phyloP scores from a whole-genome alignment of 2,329 filamentous ascomycete species.

The Ophiostoma ulmi region DNA sequence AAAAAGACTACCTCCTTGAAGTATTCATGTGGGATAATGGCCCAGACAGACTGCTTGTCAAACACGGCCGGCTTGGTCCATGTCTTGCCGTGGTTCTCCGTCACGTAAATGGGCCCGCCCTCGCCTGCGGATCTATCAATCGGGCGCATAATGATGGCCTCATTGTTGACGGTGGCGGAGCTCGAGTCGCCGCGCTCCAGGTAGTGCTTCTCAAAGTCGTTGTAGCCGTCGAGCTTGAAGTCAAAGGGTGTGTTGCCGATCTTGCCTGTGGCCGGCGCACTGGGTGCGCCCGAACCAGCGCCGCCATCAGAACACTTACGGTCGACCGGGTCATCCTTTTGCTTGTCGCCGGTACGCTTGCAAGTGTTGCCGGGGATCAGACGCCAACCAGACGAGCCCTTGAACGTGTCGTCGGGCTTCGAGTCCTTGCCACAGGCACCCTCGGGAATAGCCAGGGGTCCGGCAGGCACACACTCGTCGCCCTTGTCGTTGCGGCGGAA shows the following conservation, averaged over 20 bases:
- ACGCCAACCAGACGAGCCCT: slow-evolving; percentile 83
- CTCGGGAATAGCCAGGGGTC: slow-evolving; percentile 60
- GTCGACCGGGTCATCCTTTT: slow-evolving; percentile 69
- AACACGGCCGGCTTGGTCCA: slow-evolving; percentile 65
- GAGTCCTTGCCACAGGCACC: slow-evolving; percentile 61
- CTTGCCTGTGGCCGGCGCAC: slow-evolving; percentile 57
- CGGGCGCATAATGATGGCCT: slow-evolving; percentile 60
- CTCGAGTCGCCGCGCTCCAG: slow-evolving; percentile 69
- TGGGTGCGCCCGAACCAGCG: slow-evolving; percentile 56
- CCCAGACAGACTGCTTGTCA: slow-evolving; percentile 61
- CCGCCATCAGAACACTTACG: slow-evolving; percentile 56
- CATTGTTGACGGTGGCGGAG: slow-evolving; percentile 53
- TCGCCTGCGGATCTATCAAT: slow-evolving; percentile 45
- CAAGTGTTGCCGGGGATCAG: slow-evolving; percentile 82
- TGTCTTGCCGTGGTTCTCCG: slow-evolving; percentile 79
- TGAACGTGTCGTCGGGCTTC: slow-evolving; percentile 65
- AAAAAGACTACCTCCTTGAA: slow-evolving; percentile 85
- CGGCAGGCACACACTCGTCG: slow-evolving; percentile 62
- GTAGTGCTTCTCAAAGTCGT: slow-evolving; percentile 59
- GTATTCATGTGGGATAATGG: slow-evolving; percentile 71
- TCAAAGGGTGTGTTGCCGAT: slow-evolving; percentile 54
- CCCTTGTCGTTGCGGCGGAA: slow-evolving; percentile 64
- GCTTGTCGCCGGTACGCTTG: slow-evolving; percentile 52
- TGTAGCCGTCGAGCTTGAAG: slow-evolving; percentile 53
- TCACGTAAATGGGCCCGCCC: slow-evolving; percentile 62